Percentiles rank a stretch among this genome's conserved stretches.
These are phyloP conservation scores for Neonectria ditissima DNA, from an alignment of 2,329 filamentous ascomycete species.

Conservation along the genomic window DNA sequence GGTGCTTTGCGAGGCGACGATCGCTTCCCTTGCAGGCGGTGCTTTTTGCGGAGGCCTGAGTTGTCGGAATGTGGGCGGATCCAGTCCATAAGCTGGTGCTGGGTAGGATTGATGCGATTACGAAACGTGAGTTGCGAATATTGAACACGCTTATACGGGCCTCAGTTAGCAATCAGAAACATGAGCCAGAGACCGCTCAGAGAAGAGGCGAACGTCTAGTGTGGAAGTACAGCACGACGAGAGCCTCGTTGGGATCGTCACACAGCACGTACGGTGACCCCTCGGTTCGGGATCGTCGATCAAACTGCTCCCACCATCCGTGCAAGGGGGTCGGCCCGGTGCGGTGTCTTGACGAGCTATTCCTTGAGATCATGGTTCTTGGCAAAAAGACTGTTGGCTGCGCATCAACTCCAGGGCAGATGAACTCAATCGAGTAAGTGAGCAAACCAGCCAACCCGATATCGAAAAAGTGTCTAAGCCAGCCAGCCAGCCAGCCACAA, in stretches of 20 bases:
- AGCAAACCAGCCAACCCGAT: background rate
- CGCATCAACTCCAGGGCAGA: background rate
- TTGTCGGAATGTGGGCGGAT: constrained; percentile 2
- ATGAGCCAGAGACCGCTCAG: no score
- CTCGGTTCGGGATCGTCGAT: background rate
- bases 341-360: background rate
- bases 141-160: background rate
- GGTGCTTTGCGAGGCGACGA: background rate
- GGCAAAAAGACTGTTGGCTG: background rate
- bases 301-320: background rate
- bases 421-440: background rate
- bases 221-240: background rate
- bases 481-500: background rate
- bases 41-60: background rate
- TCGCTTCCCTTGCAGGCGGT: background rate
- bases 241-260: background rate
- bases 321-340: background rate
- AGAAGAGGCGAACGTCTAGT: no score
- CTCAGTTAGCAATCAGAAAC: background rate
- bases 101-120: background rate
- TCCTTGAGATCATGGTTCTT: background rate
- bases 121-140: background rate
- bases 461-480: background rate
- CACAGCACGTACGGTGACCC: background rate
- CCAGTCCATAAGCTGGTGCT: background rate